Evolutionary conservation across 2,329 filamentous ascomycete species (phyloP).

Genomic region (Dryadomyces quercivorus): DNA sequence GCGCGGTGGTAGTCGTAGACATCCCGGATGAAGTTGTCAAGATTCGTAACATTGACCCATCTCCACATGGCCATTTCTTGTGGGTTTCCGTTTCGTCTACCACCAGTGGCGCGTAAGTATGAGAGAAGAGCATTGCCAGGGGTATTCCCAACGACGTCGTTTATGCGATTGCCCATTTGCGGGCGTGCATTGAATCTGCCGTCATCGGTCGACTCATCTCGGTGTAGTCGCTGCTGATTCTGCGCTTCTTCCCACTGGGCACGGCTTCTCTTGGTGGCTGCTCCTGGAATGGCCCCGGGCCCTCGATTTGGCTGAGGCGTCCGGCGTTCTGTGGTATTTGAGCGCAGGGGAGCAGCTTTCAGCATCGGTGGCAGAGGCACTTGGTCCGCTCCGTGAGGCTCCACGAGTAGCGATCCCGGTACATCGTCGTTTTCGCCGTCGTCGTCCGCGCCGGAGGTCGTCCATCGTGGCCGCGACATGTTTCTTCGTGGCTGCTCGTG

Average conservation of each 20-base stretch:
- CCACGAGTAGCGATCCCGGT: constrained; percentile 50
- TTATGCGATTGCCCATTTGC: constrained; percentile 11
- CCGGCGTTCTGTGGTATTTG: constrained; percentile 2
- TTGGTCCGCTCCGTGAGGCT: constrained; percentile 20
- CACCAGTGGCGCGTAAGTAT: constrained; percentile 8
- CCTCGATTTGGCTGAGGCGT: constrained; percentile 8
- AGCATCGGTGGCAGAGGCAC: constrained; percentile 10
- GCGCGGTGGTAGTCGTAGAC: constrained; percentile 81
- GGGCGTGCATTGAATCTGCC: constrained; percentile 14
- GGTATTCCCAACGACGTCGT: neutral
- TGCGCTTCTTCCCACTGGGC: constrained; percentile 44
- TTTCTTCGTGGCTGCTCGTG: neutral
- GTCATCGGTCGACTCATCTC: constrained; percentile 19
- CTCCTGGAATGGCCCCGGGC: constrained; percentile 23
- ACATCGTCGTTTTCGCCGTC: constrained; percentile 50
- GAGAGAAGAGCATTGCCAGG: constrained; percentile 10
- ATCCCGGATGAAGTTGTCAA: constrained; percentile 74
- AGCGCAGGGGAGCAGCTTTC: constrained; percentile 14
- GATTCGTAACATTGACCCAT: constrained; percentile 83
- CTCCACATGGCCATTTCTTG: constrained; percentile 79
- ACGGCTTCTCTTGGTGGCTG: constrained; percentile 28
- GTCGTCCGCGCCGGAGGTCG: constrained; percentile 26
- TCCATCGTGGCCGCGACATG: constrained; percentile 9
- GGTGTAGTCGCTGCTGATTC: constrained; percentile 37
- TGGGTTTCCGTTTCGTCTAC: constrained; percentile 18